These are phyloP conservation scores for Candida manassasensis DNA, from an alignment of 805 yeast species.

Conservation along the genomic window DNA sequence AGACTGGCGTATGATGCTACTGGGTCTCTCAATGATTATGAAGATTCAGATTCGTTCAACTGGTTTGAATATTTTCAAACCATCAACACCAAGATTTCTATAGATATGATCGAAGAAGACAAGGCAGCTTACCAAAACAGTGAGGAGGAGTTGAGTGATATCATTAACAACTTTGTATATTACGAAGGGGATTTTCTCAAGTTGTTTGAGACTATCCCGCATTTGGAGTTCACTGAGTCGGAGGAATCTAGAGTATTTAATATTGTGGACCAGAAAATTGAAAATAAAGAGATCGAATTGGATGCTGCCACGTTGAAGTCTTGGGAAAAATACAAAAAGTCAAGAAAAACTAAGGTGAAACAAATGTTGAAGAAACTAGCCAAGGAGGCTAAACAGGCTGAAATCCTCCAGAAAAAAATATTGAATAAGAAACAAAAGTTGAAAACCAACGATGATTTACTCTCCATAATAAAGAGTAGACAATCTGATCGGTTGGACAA, in stretches of 20 bases:
- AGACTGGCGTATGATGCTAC: constrained; percentile 63
- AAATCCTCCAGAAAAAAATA: constrained; percentile 38
- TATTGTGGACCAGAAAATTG: constrained; percentile 42
- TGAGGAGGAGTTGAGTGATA: constrained; percentile 57
- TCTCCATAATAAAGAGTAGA: constrained; percentile 46
- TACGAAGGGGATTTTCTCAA: constrained; percentile 64
- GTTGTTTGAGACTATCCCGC: constrained; percentile 74
- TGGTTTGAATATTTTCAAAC: constrained; percentile 56
- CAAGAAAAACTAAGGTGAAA: constrained; percentile 43
- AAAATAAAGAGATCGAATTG: constrained; percentile 26
- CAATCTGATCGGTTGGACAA: constrained; percentile 40
- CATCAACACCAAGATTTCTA: constrained; percentile 47
- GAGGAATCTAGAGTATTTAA: constrained; percentile 61
- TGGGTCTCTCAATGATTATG: constrained; percentile 51
- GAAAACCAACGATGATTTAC: constrained; percentile 37
- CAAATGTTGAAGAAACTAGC: constrained; percentile 48
- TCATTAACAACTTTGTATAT: constrained; percentile 52
- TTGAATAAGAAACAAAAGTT: constrained; percentile 19
- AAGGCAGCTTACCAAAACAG: constrained; percentile 56
- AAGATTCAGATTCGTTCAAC: constrained; percentile 40
- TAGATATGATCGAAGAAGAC: constrained; percentile 70
- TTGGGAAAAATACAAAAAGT: constrained; percentile 49
- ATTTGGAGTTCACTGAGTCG: constrained; percentile 54
- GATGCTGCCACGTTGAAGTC: constrained; percentile 29
- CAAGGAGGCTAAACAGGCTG: constrained; percentile 64